Evolutionary conservation across 1,284 basidiomycete species (phyloP).

Genomic region (Puccinia hordei): DNA sequence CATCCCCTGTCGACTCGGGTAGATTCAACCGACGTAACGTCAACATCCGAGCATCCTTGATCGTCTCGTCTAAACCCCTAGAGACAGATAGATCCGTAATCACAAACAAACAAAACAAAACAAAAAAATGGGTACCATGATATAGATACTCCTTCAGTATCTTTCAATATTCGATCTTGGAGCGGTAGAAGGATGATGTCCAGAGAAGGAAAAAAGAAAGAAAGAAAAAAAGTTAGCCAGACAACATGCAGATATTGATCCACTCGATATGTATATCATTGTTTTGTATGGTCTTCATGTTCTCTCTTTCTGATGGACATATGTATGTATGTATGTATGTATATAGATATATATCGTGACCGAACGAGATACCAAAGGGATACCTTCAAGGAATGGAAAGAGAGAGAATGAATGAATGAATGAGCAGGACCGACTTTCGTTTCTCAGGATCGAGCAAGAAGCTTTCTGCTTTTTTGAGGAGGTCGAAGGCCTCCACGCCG

Average conservation of each 20-base stretch:
- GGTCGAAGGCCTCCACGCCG: conserved; percentile 43
- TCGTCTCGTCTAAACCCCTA: conserved; percentile 45
- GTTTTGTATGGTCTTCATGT: too few species aligned
- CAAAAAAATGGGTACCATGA: not conserved
- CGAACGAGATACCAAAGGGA: too few species aligned
- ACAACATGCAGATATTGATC: conserved; percentile 2
- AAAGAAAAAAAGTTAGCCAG: conserved; percentile 22
- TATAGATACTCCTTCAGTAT: conserved; percentile 3
- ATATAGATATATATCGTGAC: not conserved
- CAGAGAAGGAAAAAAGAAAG: too few species aligned
- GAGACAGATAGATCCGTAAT: not conserved
- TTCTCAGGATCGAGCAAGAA: conserved; percentile 44
- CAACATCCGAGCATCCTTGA: conserved; percentile 39
- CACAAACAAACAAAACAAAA: not conserved
- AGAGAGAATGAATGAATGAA: not conserved
- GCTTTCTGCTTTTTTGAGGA: conserved; percentile 45
- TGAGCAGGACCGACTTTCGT: conserved; percentile 28
- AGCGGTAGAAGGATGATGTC: too few species aligned
- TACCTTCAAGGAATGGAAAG: too few species aligned
- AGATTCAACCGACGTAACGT: conserved; percentile 19
- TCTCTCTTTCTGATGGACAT: not conserved
- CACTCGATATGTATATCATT: not conserved
- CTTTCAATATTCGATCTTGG: too few species aligned
- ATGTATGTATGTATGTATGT: not conserved
- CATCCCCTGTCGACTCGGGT: conserved; percentile 29